Base-by-base conservation (phyloP, 495 filamentous ascomycete species). In the Penicillium salamii region DNA sequence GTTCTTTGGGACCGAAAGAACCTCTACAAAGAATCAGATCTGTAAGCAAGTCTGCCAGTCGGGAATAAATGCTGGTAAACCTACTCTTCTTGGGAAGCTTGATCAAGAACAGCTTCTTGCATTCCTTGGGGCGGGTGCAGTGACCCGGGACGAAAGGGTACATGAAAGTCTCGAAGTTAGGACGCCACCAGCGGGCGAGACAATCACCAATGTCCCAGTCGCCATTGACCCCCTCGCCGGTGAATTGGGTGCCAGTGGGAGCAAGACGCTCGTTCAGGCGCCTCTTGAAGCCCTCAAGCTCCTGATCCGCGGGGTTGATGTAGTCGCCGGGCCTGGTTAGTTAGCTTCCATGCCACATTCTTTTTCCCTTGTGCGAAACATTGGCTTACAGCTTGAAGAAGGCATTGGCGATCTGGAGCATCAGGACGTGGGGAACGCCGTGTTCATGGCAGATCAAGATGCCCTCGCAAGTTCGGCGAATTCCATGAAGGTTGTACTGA, bases 101-200 rank as follows among this genome's bases (percentile, higher is more conserved):
- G 42, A 98, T 96, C 46, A 97, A 89, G 66, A 97, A 98, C 40
- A 97, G 76, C 80, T 98, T 98, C 78, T 98, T 98, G 76, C 91
- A 96, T 78, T 98, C 93, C 77, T 97, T 98, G 14, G 93, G 93
- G 34, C 95, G 79, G 7, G 93, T 96, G 49, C 96, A 88, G 68
- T 98, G 93, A 14, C 90, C 88, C 6, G 93, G 93, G 36, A 96
- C 83, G 70, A 95, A 98, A 1, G 93, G 93, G 67, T 98, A 98
- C 93, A 97, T 97, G 76, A 97, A 97, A 1, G 93, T 98, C 75
- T 98, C 93, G 62, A 97, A 96, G 72, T 96, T 97, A 34, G 93
- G 93, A 21, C 93, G 78, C 91, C 91, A 98, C 93, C 95, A 98
- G 72, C 96, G 91, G 31, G 93, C 92, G 38, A 98, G 79, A 3